Conservation (phyloP, 1,139 yeast species). For the Magnusiomyces paraingens region DNA sequence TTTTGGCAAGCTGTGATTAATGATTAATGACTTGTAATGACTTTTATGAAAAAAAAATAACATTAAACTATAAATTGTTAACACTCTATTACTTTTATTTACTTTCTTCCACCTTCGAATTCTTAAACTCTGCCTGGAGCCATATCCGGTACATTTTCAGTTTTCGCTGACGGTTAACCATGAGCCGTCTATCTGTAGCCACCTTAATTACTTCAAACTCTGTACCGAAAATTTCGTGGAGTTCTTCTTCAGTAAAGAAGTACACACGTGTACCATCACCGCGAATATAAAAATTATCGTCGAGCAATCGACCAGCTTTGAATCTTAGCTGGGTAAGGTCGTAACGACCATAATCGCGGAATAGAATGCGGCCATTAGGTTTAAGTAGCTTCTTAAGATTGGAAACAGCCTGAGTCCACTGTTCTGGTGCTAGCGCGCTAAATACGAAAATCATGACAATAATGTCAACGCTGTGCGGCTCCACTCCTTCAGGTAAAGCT, state of each 20-base stretch:
- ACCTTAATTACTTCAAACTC: constrained; percentile 65
- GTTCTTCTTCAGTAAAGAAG: constrained; percentile 91
- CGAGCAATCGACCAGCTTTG: constrained; percentile 78
- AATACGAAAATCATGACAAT: constrained; percentile 92
- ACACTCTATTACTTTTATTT: too few relatives aligned
- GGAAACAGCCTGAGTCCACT: constrained; percentile 75
- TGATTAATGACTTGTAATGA: background rate
- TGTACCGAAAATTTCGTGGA: constrained; percentile 62
- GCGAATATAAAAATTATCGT: constrained; percentile 89
- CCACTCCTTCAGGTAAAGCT: constrained; percentile 73
- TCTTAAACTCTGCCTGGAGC: constrained; percentile 83
- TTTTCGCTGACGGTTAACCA: constrained; percentile 87
- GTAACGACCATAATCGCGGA: constrained; percentile 93
- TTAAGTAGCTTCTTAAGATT: constrained; percentile 69
- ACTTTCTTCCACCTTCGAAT: constrained; percentile 1
- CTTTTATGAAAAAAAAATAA: too few relatives aligned
- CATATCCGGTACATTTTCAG: constrained; percentile 95
- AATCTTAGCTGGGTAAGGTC: constrained; percentile 94
- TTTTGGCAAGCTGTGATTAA: background rate
- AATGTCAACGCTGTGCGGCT: constrained; percentile 76
- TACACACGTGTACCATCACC: constrained; percentile 98
- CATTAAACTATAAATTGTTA: too few relatives aligned
- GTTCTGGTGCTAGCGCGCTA: constrained; percentile 85
- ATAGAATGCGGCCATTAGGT: constrained; percentile 86
- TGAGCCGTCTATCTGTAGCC: constrained; percentile 82